Percentiles rank a stretch among this genome's conserved stretches.
These are phyloP conservation scores for Lentithecium fluviatile DNA, from an alignment of 495 filamentous ascomycete genomes.

Conservation along the genomic window DNA sequence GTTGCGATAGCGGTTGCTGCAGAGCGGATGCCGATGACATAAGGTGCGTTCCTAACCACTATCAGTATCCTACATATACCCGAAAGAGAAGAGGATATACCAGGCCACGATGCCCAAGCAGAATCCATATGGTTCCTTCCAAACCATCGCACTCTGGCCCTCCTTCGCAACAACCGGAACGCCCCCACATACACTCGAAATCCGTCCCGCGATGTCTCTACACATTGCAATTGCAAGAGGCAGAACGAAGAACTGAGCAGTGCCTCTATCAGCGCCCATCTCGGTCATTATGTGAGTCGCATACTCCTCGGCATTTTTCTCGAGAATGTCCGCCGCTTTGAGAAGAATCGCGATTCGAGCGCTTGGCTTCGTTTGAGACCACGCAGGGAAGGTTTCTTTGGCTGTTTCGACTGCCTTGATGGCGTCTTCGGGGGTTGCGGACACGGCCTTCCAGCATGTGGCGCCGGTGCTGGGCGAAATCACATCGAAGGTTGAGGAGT, in stretches of 20 bases:
- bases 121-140: slow-evolving; percentile 79
- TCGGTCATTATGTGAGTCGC: slow-evolving; percentile 62
- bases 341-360: slow-evolving; percentile 68
- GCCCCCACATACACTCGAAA: slow-evolving; percentile 56
- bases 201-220: slow-evolving; percentile 67
- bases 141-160: slow-evolving; percentile 62
- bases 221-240: slow-evolving; percentile 54
- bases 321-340: slow-evolving; percentile 66
- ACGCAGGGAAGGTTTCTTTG: slow-evolving; percentile 64
- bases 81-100: neutral
- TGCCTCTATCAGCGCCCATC: slow-evolving; percentile 55
- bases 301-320: slow-evolving; percentile 60
- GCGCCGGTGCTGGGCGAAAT: slow-evolving; percentile 61
- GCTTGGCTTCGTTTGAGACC: slow-evolving; percentile 61
- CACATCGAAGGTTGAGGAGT: slow-evolving; percentile 64
- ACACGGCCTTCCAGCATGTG: slow-evolving; percentile 58
- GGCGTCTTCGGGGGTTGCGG: slow-evolving; percentile 62
- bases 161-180: slow-evolving; percentile 57
- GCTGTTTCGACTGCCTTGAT: slow-evolving; percentile 62
- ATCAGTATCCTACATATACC: neutral
- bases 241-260: slow-evolving; percentile 56
- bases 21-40: slow-evolving; percentile 45
- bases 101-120: slow-evolving; percentile 82
- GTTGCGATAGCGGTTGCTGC: slow-evolving; percentile 72
- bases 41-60: slow-evolving; percentile 38